A percentile compares a stretch with the other conserved stretches of the same genome.
Conservation (phyloP, 2,329 filamentous ascomycete species). For the Fusarium sp. region DNA sequence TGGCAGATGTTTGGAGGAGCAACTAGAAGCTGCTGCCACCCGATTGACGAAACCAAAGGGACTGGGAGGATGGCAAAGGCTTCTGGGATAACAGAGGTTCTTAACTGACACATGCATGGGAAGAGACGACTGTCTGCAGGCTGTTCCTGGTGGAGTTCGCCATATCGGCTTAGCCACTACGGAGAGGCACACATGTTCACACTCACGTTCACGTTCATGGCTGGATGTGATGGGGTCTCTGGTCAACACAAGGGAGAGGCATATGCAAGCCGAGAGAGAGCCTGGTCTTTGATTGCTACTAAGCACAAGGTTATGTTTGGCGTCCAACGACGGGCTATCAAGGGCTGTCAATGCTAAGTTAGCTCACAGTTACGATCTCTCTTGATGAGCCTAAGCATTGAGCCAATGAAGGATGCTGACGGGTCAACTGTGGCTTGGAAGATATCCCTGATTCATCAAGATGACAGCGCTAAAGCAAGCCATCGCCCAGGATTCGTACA, state of each 20-base stretch:
- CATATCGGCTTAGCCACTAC: slow-evolving; percentile 23
- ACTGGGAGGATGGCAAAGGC: slow-evolving; percentile 3
- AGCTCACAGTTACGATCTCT: slow-evolving; percentile 28
- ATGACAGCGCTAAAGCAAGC: slow-evolving; percentile 33
- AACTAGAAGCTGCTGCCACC: slow-evolving; percentile 27
- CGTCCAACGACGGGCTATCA: slow-evolving; percentile 11
- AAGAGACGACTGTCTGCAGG: slow-evolving; percentile 1
- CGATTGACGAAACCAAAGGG: slow-evolving; percentile 22
- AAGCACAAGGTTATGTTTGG: slow-evolving; percentile 23
- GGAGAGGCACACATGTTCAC: slow-evolving; percentile 5
- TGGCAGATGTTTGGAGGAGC: slow-evolving; percentile 24
- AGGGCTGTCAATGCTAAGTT: slow-evolving; percentile 6
- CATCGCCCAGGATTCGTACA: slow-evolving; percentile 31
- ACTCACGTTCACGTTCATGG: background rate
- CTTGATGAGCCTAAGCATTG: slow-evolving; percentile 12
- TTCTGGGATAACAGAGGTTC: slow-evolving; percentile 35
- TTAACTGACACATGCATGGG: slow-evolving; percentile 34
- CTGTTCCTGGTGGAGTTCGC: slow-evolving; percentile 38
- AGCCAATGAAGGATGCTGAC: slow-evolving; percentile 32
- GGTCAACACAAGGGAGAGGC: slow-evolving; percentile 33
- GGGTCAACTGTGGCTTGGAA: slow-evolving; percentile 23
- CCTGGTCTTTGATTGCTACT: slow-evolving; percentile 28
- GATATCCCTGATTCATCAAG: slow-evolving; percentile 12
- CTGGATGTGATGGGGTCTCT: slow-evolving; percentile 20
- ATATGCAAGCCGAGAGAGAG: slow-evolving; percentile 11